Percentiles rank a stretch among this genome's conserved stretches.
phyloP scores from a whole-genome alignment of 1,284 basidiomycete genomes.

The Tausonia pullulans region DNA sequence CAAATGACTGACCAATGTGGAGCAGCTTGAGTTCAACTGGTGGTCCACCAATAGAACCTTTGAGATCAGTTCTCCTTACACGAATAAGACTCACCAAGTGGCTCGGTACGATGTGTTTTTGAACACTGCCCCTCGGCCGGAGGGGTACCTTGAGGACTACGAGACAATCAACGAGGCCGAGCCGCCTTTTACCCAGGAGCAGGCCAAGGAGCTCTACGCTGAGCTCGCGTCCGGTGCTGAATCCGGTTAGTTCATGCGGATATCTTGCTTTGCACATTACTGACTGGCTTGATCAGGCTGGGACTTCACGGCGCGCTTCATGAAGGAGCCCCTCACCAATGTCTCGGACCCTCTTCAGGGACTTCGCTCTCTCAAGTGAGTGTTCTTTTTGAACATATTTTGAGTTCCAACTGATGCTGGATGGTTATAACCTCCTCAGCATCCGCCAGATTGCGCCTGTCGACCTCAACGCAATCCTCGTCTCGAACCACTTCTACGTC shows the following conservation, averaged over 20 bases:
- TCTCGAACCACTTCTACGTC: conserved; percentile 45
- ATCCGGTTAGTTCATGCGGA: conserved; percentile 27
- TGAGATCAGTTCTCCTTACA: conserved; percentile 59
- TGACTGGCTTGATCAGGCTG: conserved; percentile 20
- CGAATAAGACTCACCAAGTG: conserved; percentile 51
- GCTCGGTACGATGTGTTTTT: conserved; percentile 57
- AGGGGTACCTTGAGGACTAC: conserved; percentile 58
- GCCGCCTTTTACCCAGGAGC: conserved; percentile 48
- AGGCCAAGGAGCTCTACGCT: conserved; percentile 62
- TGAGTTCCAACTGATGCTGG: neutral
- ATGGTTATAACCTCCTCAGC: neutral
- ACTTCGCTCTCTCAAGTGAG: conserved; percentile 10
- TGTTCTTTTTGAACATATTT: neutral
- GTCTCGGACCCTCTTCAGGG: conserved; percentile 13
- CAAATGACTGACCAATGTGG: neutral
- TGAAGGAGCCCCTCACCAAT: conserved; percentile 41
- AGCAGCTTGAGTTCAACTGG: conserved; percentile 64
- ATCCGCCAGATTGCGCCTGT: conserved; percentile 57
- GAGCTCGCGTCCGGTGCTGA: conserved; percentile 82
- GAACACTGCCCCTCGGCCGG: conserved; percentile 80
- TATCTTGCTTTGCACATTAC: too few species aligned
- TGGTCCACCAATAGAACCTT: conserved; percentile 67
- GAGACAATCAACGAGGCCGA: conserved; percentile 55
- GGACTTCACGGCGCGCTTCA: conserved; percentile 40
- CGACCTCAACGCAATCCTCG: conserved; percentile 70